Percentiles rank a stretch among this genome's conserved stretches.
Conservation (phyloP, 2,329 filamentous ascomycete genomes). For the Penicillium sp. region DNA sequence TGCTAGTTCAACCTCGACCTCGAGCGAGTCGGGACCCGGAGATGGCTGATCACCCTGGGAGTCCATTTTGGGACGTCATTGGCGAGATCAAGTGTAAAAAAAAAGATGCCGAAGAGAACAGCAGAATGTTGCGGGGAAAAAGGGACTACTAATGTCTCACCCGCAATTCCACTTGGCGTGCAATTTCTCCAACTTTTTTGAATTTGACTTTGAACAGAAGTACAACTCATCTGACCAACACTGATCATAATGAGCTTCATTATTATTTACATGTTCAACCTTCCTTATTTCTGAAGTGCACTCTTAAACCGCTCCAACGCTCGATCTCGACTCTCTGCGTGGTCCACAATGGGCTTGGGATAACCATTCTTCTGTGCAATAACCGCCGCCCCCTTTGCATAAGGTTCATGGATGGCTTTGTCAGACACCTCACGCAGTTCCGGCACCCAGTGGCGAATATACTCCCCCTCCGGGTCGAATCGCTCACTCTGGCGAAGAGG, state of each 20-base stretch:
- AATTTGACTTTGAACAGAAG: not conserved
- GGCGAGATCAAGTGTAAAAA: constrained; percentile 1
- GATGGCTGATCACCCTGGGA: constrained; percentile 32
- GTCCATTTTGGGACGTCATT: constrained; percentile 37
- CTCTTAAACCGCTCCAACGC: constrained; percentile 70
- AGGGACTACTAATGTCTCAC: constrained; percentile 8
- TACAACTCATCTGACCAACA: not conserved
- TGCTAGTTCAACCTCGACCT: constrained; percentile 17
- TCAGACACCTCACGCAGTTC: constrained; percentile 66
- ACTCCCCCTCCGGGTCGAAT: constrained; percentile 75
- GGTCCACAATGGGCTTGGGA: constrained; percentile 71
- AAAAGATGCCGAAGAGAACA: not conserved
- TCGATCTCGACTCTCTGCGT: constrained; percentile 66
- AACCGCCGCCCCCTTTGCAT: constrained; percentile 61
- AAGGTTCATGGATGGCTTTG: constrained; percentile 78
- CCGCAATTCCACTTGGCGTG: constrained; percentile 1
- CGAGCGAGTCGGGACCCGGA: constrained; percentile 16
- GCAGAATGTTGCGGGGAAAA: constrained; percentile 12
- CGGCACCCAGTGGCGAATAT: constrained; percentile 79
- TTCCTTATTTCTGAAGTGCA: constrained; percentile 31
- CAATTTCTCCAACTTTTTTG: constrained; percentile 4
- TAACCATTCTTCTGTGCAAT: constrained; percentile 68
- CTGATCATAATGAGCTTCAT: not conserved
- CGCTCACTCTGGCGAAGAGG: constrained; percentile 81
- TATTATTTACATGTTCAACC: not conserved